Evolutionary conservation across 139 green algal genomes (phyloP), one percentile per base, ranked within the genome.

Genomic region (Picochlorum sp.): DNA sequence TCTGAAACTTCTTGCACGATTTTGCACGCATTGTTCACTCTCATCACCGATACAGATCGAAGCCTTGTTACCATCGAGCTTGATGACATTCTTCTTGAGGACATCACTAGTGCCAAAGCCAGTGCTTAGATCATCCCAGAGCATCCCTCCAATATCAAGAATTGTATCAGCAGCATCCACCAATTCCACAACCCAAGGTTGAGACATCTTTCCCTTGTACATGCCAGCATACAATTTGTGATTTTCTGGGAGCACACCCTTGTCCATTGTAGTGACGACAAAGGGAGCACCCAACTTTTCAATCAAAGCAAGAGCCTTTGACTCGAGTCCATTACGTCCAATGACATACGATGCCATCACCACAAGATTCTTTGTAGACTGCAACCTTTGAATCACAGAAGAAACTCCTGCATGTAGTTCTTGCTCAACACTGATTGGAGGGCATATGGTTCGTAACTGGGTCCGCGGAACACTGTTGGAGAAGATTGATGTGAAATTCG

Each of bases 1-100:
- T 14, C 57, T n/a, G 54, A 28, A 63, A 24, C 57, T 63, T 20
- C 57, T 63, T 61, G 26, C 14, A 37, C 15, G 54, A 15, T 49
- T n/a, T 10, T 63, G 18, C 9, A 63, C 20, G 15, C n/a, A 18
- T 2, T 26, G 16, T 3, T 24, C 9, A 56, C 3, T 52, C 9
- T 21, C 57, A 24, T 57, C n/a, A 16, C n/a, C n/a, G 50, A 57
- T 24, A 30, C 16, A 28, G 1, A 14, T 50, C 18, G 21, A 16
- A 50, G 21, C 38, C 24, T 28, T 28, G 2, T 28, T 28, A 3
- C 16, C 15, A 21, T 14, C 18, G 2, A 63, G 9, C 20, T 14
- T 50, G 15, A 63, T 63, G 15, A 50, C 9, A 50, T 50, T 18
- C 9, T 49, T 21, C 9, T 63, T 63, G 14, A 37, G 15, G 20